Evolutionary conservation across 1,284 basidiomycete genomes (phyloP), one percentile per base, ranked within the genome.

Genomic region (Apiotrichum siamense): DNA sequence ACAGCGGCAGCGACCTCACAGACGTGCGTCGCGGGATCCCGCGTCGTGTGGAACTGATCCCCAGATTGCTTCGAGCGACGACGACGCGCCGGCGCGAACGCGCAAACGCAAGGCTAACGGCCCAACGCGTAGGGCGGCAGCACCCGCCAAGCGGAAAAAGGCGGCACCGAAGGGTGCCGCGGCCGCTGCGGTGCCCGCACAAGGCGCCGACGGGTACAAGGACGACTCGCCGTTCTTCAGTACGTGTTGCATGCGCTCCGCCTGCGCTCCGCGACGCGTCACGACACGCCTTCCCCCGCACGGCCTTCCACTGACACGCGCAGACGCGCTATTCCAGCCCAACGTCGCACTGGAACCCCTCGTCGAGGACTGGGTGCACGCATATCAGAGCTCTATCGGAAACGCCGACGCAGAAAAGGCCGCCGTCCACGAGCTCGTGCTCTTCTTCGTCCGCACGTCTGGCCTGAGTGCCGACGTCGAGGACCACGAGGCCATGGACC

Each of bases 401-500:
- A 61, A 71, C 39, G 67, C 69, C 39, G 60, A 58, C 7, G 65
- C 65, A 0, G 74, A 75, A 56, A 63, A 66, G 51, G 61, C 65
- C 10, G 58, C 66, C 5, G 64, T 75, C 2, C 64, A 69, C 24
- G 72, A 76, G 57, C 63, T 76, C 4, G 62, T 75, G 18, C 54
- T 67, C 9, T 70, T 74, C 50, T 60, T 74, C 44, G 61, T 75
- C 40, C 61, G 74, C 39, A 67, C 67, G 26, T 72, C 70, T 40
- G 74, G 74, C 9, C 50, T 73, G 31, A 54, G 55, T 7, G 57
- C 62, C 24, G 60, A 84, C 76, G 57, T 76, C 67, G 58, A 75
- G 61, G 47, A 81, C 66, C 71, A 84, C 78, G 59, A 74, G 53
- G 49, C 69, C 65, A 72, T 84, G 78, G 50, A 76, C 68, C 68